Base-by-base conservation (phyloP, 257 asterid genomes). In the Fraxinus excelsior region DNA sequence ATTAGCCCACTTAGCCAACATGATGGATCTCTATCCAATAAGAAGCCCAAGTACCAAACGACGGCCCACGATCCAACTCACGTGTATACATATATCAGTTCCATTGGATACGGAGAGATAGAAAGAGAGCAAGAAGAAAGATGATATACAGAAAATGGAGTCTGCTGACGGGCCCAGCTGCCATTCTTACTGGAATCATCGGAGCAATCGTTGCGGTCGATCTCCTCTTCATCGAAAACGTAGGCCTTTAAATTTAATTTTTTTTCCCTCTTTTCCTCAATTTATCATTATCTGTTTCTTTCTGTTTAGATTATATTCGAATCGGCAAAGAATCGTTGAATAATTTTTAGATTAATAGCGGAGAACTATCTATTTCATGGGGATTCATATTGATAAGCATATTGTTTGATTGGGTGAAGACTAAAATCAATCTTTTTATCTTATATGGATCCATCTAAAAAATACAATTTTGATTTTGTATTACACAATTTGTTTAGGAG, bases 111-210 rank as follows among this genome's bases (percentile, higher is more conserved):
- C 35, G 12, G 11, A 28, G 51, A 49, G 75, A 42, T 53, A 34
- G 67, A 62, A 28, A 28, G 40, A 12, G 7, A 49, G 34, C 34
- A 65, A 46, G 25, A 74, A 35, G 69, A 72, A 86, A 65, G 75
- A 92, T 92, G 97, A 92, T 92, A 12, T 77, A 87, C 93, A 77
- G 96, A 72, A 92, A 91, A 58, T 91, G 96, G 96, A 92, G 96
- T 84, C 78, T 92, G 89, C 83, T 89, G 4, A 92, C 96, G 2
- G 96, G 94, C 14, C 95, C 96, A 7, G 81, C 82, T 12, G 83
- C 89, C 64, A 82, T 92, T 46, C 76, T 89, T 74, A 89, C 83
- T 74, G 91, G 90, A 31, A 82, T 91, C 73, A 77, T 92, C 70
- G 96, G 92, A 51, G 35, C 94, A 7, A 84, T 88, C 26, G 90